These are phyloP conservation scores for Aaosphaeria arxii DNA, from an alignment of 2,329 filamentous ascomycete genomes.

Conservation along the genomic window DNA sequence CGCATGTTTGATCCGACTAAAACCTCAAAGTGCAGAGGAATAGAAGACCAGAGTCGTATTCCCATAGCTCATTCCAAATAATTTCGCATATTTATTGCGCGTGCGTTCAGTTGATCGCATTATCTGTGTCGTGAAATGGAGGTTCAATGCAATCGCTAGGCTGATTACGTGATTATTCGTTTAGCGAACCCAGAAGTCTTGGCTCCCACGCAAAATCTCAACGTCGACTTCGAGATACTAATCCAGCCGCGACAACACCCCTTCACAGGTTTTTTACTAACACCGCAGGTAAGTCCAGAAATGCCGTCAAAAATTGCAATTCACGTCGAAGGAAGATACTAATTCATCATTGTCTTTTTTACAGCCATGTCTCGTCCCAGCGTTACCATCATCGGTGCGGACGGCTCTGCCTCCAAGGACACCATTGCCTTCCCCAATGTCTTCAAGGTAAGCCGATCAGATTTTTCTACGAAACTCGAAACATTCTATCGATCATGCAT, in stretches of 20 bases:
- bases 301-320: background rate
- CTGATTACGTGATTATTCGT: background rate
- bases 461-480: slow-evolving; percentile 1
- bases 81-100: too few species aligned
- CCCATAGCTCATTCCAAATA: too few species aligned
- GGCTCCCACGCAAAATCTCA: slow-evolving; percentile 1
- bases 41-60: too few species aligned
- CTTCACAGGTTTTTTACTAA: background rate
- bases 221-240: background rate
- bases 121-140: too few species aligned
- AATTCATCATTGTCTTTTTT: background rate
- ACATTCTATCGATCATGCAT: background rate
- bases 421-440: slow-evolving; percentile 93
- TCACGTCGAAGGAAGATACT: too few species aligned
- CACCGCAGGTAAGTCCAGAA: background rate
- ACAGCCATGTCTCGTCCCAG: slow-evolving; percentile 81
- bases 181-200: background rate
- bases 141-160: too few species aligned
- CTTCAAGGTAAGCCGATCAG: slow-evolving; percentile 61
- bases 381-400: slow-evolving; percentile 94
- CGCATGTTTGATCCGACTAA: too few species aligned
- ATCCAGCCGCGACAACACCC: slow-evolving; percentile 1
- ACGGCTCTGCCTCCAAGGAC: slow-evolving; percentile 86
- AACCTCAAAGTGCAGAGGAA: too few species aligned
- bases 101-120: too few species aligned